phyloP scores from a whole-genome alignment of 305 asterid species.

The Lippia alba region DNA sequence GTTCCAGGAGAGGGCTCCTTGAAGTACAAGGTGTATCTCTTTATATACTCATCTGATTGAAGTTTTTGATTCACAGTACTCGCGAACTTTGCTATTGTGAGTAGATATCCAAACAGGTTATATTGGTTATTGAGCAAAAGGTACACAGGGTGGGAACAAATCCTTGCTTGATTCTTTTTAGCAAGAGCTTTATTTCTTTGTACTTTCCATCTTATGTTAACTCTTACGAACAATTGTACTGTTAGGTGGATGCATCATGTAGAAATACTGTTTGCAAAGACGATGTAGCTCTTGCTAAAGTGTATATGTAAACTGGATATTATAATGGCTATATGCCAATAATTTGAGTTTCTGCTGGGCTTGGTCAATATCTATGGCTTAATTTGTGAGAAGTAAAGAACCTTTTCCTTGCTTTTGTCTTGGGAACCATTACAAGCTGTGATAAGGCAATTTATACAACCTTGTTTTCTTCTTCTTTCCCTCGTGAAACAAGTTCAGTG shows the following conservation, averaged over 20 bases:
- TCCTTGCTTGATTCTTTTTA: too few relatives aligned
- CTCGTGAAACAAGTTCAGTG: conserved; percentile 24
- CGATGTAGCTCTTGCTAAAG: background rate
- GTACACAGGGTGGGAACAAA: too few relatives aligned
- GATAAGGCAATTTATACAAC: conserved; percentile 2
- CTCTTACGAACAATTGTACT: too few relatives aligned
- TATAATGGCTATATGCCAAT: background rate
- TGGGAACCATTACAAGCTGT: conserved; percentile 16
- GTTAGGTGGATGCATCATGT: too few relatives aligned
- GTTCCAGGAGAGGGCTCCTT: background rate
- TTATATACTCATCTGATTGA: background rate
- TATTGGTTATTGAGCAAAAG: too few relatives aligned
- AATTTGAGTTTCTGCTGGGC: conserved; percentile 9
- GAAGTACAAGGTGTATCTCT: background rate
- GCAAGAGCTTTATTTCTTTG: too few relatives aligned
- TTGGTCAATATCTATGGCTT: conserved; percentile 11
- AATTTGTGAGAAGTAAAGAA: conserved; percentile 18
- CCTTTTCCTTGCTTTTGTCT: conserved; percentile 5
- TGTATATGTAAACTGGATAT: background rate
- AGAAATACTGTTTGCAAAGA: too few relatives aligned
- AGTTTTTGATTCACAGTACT: background rate
- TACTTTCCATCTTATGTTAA: too few relatives aligned
- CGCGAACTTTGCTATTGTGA: too few relatives aligned
- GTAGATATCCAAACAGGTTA: too few relatives aligned
- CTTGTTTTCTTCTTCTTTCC: background rate